Conservation (phyloP, 2,329 filamentous ascomycete species). For the Venturia aucupariae region DNA sequence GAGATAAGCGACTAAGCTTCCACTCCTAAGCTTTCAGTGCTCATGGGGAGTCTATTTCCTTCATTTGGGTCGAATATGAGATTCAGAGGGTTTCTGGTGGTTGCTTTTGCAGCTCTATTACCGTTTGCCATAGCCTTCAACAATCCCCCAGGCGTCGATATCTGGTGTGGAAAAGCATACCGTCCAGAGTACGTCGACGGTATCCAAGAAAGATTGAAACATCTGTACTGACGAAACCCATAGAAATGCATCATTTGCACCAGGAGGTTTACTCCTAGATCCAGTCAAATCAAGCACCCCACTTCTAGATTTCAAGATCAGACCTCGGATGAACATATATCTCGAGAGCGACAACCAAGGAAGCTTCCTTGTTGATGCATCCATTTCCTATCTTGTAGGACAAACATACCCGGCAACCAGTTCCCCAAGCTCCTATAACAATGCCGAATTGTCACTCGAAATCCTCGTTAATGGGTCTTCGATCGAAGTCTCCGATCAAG, state of each 20-base stretch:
- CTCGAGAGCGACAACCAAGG: constrained; percentile 31
- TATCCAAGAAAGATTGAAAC: constrained; percentile 27
- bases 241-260: constrained; percentile 30
- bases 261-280: constrained; percentile 37
- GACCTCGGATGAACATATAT: constrained; percentile 40
- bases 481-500: neutral
- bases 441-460: neutral
- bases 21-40: neutral
- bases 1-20: neutral
- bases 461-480: neutral
- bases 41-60: neutral
- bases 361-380: constrained; percentile 35
- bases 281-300: constrained; percentile 29
- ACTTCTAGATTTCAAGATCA: constrained; percentile 35
- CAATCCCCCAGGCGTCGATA: constrained; percentile 31
- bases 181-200: constrained; percentile 26
- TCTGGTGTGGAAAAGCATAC: constrained; percentile 44
- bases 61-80: neutral
- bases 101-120: neutral
- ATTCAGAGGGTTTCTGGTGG: neutral
- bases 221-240: neutral
- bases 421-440: neutral
- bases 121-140: neutral
- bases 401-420: constrained; percentile 22
- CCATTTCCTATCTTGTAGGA: constrained; percentile 25